These are phyloP conservation scores for Rhodotorula paludigena DNA, from an alignment of 768 basidiomycete genomes.

Conservation along the genomic window DNA sequence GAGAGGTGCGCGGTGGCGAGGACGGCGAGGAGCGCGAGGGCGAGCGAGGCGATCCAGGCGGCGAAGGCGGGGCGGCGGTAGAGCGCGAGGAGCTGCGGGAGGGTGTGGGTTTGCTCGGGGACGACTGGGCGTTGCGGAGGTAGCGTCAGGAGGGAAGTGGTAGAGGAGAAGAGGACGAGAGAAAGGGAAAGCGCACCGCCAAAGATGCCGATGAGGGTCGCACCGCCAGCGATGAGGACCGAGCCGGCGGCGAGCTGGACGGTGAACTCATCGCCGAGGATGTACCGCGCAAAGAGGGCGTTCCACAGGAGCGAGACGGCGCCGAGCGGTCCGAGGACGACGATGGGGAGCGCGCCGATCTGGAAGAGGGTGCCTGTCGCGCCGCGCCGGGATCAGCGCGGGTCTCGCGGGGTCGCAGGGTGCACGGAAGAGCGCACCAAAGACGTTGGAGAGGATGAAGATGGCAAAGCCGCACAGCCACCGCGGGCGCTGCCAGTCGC, in stretches of 20 bases:
- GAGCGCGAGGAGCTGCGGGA: slow-evolving; percentile 74
- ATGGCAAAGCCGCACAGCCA: slow-evolving; percentile 83
- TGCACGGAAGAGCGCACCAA: slow-evolving; percentile 51
- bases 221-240: slow-evolving; percentile 77
- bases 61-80: slow-evolving; percentile 73
- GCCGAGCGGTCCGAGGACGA: slow-evolving; percentile 87
- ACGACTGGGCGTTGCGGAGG: slow-evolving; percentile 54
- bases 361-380: slow-evolving; percentile 64
- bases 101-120: slow-evolving; percentile 73
- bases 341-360: slow-evolving; percentile 87
- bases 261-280: slow-evolving; percentile 80
- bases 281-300: slow-evolving; percentile 77
- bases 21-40: slow-evolving; percentile 57
- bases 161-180: not conserved
- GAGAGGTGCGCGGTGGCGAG: slow-evolving; percentile 56
- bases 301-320: slow-evolving; percentile 95
- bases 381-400: not conserved
- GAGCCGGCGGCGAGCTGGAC: slow-evolving; percentile 77
- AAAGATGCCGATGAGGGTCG: slow-evolving; percentile 81
- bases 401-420: not conserved
- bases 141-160: not conserved
- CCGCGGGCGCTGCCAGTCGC: slow-evolving; percentile 75
- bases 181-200: slow-evolving; percentile 49
- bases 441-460: slow-evolving; percentile 80
- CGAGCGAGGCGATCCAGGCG: slow-evolving; percentile 71